Evolutionary conservation across 2,329 filamentous ascomycete genomes (phyloP).

Genomic region (Dendrostoma leiphaemia): DNA sequence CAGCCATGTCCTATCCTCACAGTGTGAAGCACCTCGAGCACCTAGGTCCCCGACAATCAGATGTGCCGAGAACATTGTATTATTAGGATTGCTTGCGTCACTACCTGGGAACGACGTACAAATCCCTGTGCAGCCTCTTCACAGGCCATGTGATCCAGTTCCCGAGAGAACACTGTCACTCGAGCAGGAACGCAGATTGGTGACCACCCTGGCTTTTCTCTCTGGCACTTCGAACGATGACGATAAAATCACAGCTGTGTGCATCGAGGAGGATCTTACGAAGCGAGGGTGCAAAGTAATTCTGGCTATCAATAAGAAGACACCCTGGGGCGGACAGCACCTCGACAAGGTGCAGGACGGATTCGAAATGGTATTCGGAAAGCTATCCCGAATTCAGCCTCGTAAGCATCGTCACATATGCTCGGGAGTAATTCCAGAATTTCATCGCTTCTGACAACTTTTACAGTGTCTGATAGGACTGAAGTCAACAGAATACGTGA

Average conservation of each 20-base stretch:
- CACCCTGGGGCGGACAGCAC: background rate
- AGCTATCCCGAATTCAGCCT: background rate
- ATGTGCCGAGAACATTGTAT: conserved; percentile 9
- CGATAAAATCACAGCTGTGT: conserved; percentile 9
- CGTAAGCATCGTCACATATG: background rate
- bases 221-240: background rate
- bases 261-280: conserved; percentile 1
- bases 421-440: background rate
- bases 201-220: conserved; percentile 8
- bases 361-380: conserved; percentile 5
- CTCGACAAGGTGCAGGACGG: background rate
- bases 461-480: background rate
- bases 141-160: background rate
- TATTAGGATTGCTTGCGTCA: background rate
- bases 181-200: conserved; percentile 2
- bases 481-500: background rate
- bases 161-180: background rate
- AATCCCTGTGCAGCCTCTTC: background rate
- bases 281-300: background rate
- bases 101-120: background rate
- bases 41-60: background rate
- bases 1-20: no score
- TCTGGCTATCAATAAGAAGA: conserved; percentile 6
- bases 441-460: background rate
- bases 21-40: background rate